Base-by-base conservation (phyloP, 495 filamentous ascomycete species). In the Pyronema omphalodes region DNA sequence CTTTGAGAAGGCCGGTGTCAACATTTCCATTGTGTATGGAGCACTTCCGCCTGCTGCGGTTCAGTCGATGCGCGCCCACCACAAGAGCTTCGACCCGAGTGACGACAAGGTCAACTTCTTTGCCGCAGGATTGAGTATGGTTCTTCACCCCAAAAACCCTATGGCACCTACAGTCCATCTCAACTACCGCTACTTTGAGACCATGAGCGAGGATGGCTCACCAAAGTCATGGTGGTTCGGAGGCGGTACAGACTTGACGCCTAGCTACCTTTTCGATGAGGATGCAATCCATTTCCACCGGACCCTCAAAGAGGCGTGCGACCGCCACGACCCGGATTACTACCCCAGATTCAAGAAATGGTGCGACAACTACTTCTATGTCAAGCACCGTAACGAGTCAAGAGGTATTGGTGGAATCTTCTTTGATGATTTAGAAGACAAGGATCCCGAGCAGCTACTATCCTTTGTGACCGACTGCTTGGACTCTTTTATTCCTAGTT, bases 161-260 rank as follows among this genome's bases (percentile, higher is more conserved):
- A 93, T 93, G 81, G 89, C 88, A 15, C 91, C 91, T 0, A 99
- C 91, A 0, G 88, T 99, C 17, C 91, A 99, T 67, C 74, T 99
- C 56, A 99, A 99, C 73, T 99, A 99, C 73, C 77, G 91, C 3
- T 99, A 99, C 71, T 99, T 99, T 65, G 91, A 99, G 72, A 99
- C 91, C 6, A 80, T 81, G 62, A 83, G 83, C 55, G 69, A 74
- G 7, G 77, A 82, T 57, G 83, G 83, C 7, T 75, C 72, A 5
- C 78, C 84, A 12, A 81, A 86, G 46, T 75, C 82, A 1, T 99
- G 93, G 93, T 99, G 91, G 91, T 99, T 94, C 58, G 91, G 91
- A 43, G 91, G 91, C 18, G 91, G 91, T 29, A 88, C 84, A 6
- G 91, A 99, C 71, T 69, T 99, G 49, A 99, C 91, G 7, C 91